These are phyloP conservation scores for Cryptosporidium parvum DNA, from an alignment of 169 alveolate genomes.

Conservation along the genomic window DNA sequence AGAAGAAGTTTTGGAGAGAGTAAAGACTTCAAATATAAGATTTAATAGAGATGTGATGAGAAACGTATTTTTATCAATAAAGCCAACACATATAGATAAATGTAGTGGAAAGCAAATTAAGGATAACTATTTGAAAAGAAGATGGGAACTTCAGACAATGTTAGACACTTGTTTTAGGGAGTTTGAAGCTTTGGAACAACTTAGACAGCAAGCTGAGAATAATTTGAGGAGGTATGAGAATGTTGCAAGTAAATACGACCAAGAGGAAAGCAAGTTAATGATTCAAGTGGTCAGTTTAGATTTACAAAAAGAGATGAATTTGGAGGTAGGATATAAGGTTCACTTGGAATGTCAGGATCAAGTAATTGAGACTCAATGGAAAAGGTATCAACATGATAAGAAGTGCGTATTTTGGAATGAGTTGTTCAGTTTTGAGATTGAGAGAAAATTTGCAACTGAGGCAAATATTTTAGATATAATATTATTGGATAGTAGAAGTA, in stretches of 20 bases:
- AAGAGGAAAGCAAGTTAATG: conserved; percentile 53
- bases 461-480: conserved; percentile 14
- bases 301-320: conserved; percentile 9
- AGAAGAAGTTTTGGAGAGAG: conserved; percentile 39
- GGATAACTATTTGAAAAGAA: conserved; percentile 58
- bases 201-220: conserved; percentile 70
- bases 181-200: conserved; percentile 63
- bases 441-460: conserved; percentile 16
- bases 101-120: conserved; percentile 69
- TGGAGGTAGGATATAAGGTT: conserved; percentile 28
- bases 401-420: conserved; percentile 66
- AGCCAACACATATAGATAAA: conserved; percentile 25
- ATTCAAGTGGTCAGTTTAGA: conserved; percentile 66
- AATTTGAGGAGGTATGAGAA: conserved; percentile 60
- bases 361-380: conserved; percentile 63
- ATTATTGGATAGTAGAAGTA: conserved; percentile 12
- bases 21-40: conserved; percentile 16
- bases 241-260: conserved; percentile 36
- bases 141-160: conserved; percentile 75
- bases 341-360: conserved; percentile 75
- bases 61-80: conserved; percentile 34
- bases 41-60: conserved; percentile 44
- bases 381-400: conserved; percentile 24
- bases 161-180: conserved; percentile 68
- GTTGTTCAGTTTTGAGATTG: conserved; percentile 66